Evolutionary conservation across 164 flowering plant species (phyloP).

Genomic region (Chimonanthus salicifolius): DNA sequence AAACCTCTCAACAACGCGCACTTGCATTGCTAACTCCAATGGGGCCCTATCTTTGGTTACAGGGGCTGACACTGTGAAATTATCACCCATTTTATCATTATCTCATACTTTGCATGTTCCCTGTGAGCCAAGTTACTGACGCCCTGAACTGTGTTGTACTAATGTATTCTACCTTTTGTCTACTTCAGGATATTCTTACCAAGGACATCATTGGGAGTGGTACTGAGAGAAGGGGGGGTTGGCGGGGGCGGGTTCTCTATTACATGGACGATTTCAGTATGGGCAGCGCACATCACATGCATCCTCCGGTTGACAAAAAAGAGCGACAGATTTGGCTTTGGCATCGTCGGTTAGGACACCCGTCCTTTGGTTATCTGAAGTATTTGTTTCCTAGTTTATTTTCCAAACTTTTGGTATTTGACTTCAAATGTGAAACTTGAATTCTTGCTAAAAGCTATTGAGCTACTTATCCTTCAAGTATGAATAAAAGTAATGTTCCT

Average conservation of each 20-base stretch:
- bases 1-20: not conserved
- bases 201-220: not conserved
- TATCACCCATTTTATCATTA: not conserved
- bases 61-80: not conserved
- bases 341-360: slow-evolving; percentile 2
- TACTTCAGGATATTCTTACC: not conserved
- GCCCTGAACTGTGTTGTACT: slow-evolving; percentile 2
- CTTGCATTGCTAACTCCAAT: not conserved
- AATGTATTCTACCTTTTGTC: not conserved
- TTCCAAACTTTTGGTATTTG: too few species aligned
- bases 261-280: too few species aligned
- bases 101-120: not conserved
- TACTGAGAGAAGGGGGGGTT: slow-evolving; percentile 5
- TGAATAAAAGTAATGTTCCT: too few species aligned
- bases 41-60: not conserved
- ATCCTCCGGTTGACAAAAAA: too few species aligned
- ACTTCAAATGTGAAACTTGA: too few species aligned
- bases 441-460: too few species aligned
- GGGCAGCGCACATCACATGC: too few species aligned
- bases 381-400: slow-evolving; percentile 3
- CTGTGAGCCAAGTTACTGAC: slow-evolving; percentile 4
- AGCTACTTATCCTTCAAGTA: too few species aligned
- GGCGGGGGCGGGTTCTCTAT: too few species aligned
- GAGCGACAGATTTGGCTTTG: too few species aligned
- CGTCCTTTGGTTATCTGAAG: slow-evolving; percentile 3